Percentiles rank a stretch among this genome's conserved stretches.
phyloP scores from a whole-genome alignment of 306 rosid species.

The Malus asiatica region DNA sequence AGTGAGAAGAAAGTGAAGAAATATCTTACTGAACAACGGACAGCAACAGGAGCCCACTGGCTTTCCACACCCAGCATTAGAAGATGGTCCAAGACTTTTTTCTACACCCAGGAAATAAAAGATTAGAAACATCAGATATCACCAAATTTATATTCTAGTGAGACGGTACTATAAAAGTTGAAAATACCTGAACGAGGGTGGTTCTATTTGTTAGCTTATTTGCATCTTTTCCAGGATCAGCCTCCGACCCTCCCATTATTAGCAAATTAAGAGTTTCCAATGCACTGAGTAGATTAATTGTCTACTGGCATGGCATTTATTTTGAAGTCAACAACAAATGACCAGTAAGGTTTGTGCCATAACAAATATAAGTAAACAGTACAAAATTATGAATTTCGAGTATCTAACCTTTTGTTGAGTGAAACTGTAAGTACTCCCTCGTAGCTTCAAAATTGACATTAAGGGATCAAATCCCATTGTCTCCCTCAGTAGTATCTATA shows the following conservation, averaged over 20 bases:
- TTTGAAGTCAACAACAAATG: slow-evolving; percentile 36
- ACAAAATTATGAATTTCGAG: slow-evolving; percentile 25
- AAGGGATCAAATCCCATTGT: slow-evolving; percentile 81
- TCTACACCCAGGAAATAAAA: slow-evolving; percentile 42
- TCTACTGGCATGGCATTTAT: slow-evolving; percentile 81
- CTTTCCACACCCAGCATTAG: slow-evolving; percentile 82
- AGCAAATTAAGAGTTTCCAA: slow-evolving; percentile 75
- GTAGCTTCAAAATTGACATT: slow-evolving; percentile 62
- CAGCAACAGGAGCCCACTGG: slow-evolving; percentile 88
- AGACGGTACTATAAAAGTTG: slow-evolving; percentile 3
- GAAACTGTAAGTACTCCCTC: slow-evolving; percentile 67
- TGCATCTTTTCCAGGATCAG: slow-evolving; percentile 66
- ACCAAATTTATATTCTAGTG: slow-evolving; percentile 13
- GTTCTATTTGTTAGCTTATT: slow-evolving; percentile 72
- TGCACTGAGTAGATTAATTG: slow-evolving; percentile 79
- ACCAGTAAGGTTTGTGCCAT: slow-evolving; percentile 33
- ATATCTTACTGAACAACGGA: slow-evolving; percentile 66
- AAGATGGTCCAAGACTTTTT: slow-evolving; percentile 73
- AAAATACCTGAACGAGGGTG: slow-evolving; percentile 71
- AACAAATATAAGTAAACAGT: not conserved
- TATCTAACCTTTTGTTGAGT: slow-evolving; percentile 92
- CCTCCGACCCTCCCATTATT: slow-evolving; percentile 63
- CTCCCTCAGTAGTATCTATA: slow-evolving; percentile 80
- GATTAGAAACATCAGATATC: slow-evolving; percentile 25
- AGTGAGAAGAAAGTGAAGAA: not conserved